phyloP scores from a whole-genome alignment of 768 basidiomycete genomes.

The Pleurotus sapidus region DNA sequence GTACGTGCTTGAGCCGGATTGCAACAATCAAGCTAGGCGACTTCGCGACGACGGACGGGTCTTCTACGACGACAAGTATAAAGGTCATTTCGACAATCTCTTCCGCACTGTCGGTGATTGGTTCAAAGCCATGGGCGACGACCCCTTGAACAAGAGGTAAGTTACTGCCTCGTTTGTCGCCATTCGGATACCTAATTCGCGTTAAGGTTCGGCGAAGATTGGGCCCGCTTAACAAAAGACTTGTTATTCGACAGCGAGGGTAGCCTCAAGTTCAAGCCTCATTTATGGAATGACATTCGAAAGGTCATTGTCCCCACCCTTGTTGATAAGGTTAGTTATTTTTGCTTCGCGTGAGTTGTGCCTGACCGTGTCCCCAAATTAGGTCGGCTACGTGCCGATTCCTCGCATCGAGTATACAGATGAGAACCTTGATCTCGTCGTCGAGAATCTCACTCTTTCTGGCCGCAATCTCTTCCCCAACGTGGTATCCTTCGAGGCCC shows the following conservation, averaged over 20 bases:
- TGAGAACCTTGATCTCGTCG: conserved; percentile 79
- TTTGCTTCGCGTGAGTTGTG: too few species aligned
- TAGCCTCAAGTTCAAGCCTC: conserved; percentile 81
- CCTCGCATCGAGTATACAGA: conserved; percentile 95
- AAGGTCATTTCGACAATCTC: conserved; percentile 75
- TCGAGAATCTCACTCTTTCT: conserved; percentile 89
- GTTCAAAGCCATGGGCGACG: conserved; percentile 83
- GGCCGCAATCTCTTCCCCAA: conserved; percentile 91
- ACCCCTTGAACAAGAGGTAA: conserved; percentile 53
- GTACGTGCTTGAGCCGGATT: conserved; percentile 80
- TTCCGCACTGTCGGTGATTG: conserved; percentile 71
- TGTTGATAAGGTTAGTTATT: conserved; percentile 71
- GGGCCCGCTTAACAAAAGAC: conserved; percentile 77
- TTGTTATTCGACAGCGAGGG: conserved; percentile 83
- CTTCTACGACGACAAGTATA: conserved; percentile 72
- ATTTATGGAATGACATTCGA: conserved; percentile 87
- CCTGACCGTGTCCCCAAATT: too few species aligned
- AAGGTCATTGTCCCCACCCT: conserved; percentile 78
- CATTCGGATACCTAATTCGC: not conserved
- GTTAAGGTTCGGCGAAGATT: conserved; percentile 73
- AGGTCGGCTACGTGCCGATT: conserved; percentile 33
- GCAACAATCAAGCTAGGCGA: conserved; percentile 57
- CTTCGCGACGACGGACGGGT: conserved; percentile 68
- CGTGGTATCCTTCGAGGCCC: conserved; percentile 65
- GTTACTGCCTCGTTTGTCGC: conserved; percentile 7